Evolutionary conservation across 768 basidiomycete species (phyloP), one percentile per base, ranked within the genome.

Genomic region (Hydnomerulius pinastri): DNA sequence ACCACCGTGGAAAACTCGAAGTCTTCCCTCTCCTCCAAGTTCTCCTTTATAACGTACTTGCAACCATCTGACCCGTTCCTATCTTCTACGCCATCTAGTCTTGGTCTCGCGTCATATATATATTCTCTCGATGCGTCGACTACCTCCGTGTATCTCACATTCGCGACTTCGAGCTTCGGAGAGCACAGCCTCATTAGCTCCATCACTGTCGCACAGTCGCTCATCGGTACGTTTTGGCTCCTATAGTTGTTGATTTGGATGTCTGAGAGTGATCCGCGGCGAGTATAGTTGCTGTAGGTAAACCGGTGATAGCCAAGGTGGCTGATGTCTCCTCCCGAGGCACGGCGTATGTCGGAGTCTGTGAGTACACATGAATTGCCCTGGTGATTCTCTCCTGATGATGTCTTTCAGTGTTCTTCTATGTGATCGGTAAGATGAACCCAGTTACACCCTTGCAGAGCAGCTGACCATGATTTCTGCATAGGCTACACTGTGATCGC

Each of bases 81-180:
- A 3, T 38, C 33, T 42, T 37, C 10, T 6, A 29, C 47, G 4
- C 43, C 50, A 33, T 36, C 41, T 45, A 72, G 83, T 45, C 66
- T 90, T 49, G 86, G 75, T 12, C 77, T 87, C 0, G 84, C 86
- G 0, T 80, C 86, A 1, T 91, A 88, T 64, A 83, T 89, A 49
- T 91, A 90, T 65, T 87, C 87, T 0, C 74, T 91, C 25, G 88
- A 90, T 52, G 74, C 79, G 18, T 77, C 79, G 15, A 90, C 87
- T 6, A 90, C 87, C 2, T 84, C 72, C 56, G 77, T 75, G 46
- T 90, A 87, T 65, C 77, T 86, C 24, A 64, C 70, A 40, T 82
- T 77, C 49, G 85, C 86, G 11, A 73, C 76, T 13, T 81, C 80
- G 13, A 70, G 69, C 23, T 80, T 85, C 41, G 70, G 70, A 4